Conservation (phyloP, 139 green algal genomes). For the Asterochloris sp. region DNA sequence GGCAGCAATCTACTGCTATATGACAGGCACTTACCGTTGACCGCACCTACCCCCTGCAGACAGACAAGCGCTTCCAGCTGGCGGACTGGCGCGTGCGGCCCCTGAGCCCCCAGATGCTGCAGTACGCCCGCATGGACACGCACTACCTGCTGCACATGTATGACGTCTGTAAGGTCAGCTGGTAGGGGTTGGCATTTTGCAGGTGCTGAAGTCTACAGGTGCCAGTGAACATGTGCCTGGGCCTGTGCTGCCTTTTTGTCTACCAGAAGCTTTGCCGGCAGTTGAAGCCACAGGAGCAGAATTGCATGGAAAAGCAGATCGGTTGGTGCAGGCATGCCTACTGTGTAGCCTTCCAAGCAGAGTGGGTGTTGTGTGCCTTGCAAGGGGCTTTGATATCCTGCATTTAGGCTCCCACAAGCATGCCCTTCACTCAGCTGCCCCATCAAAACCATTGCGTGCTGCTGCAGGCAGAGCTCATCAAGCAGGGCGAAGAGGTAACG, state of each 20-base stretch:
- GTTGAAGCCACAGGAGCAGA: too few species aligned
- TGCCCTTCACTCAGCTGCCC: not conserved
- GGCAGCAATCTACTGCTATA: not conserved
- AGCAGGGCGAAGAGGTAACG: conserved; percentile 13
- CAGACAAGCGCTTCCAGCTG: conserved; percentile 86
- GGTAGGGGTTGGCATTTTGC: not conserved
- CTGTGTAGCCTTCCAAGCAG: too few species aligned
- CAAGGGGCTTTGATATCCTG: too few species aligned
- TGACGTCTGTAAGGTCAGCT: conserved; percentile 62
- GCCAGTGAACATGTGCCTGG: too few species aligned
- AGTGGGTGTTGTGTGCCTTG: too few species aligned
- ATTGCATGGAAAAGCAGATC: too few species aligned
- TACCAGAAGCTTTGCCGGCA: too few species aligned
- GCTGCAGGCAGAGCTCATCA: conserved; percentile 21
- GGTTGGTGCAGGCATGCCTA: too few species aligned
- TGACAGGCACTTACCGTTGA: not conserved
- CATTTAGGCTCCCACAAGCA: too few species aligned
- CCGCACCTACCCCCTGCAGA: conserved; percentile 13
- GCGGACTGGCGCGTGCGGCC: conserved; percentile 92
- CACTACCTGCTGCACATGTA: conserved; percentile 92
- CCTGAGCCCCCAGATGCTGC: conserved; percentile 70
- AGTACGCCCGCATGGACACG: conserved; percentile 88
- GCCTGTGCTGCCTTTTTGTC: too few species aligned
- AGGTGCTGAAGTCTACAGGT: not conserved
- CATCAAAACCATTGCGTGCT: not conserved